A percentile compares a stretch with the other conserved stretches of the same genome.
Conservation (phyloP, 2,329 filamentous ascomycete genomes). For the Ascochyta koolunga region DNA sequence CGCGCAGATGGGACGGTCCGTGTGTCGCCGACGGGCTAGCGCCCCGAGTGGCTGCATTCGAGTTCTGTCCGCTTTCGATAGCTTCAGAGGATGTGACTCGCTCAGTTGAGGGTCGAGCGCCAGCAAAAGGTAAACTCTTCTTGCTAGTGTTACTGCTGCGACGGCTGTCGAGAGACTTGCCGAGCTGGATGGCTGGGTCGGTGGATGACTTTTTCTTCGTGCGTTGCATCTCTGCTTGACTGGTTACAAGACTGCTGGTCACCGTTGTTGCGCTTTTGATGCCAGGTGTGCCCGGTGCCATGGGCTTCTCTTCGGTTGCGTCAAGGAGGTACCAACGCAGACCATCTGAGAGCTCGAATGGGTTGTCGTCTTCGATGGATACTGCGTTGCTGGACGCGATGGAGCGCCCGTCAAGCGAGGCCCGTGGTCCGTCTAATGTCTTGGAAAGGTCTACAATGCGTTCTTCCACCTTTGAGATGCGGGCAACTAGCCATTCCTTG, state of each 20-base stretch:
- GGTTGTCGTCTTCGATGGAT: constrained; percentile 85
- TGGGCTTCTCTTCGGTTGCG: constrained; percentile 89
- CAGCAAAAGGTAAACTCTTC: constrained; percentile 64
- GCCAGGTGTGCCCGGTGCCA: constrained; percentile 85
- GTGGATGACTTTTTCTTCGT: constrained; percentile 52
- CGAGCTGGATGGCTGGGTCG: constrained; percentile 61
- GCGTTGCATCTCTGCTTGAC: constrained; percentile 68
- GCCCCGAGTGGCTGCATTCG: constrained; percentile 39
- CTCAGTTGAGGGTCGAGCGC: constrained; percentile 36
- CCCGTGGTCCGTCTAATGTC: constrained; percentile 63
- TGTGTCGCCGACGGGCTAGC: constrained; percentile 40
- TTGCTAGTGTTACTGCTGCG: constrained; percentile 87
- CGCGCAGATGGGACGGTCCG: constrained; percentile 42
- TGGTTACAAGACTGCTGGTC: constrained; percentile 84
- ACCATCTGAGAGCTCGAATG: constrained; percentile 94
- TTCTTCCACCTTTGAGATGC: constrained; percentile 89
- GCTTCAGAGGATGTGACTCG: constrained; percentile 30
- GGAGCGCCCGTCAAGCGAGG: constrained; percentile 53
- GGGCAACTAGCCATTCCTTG: constrained; percentile 94
- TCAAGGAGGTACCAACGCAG: constrained; percentile 96
- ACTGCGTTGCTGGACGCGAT: constrained; percentile 59
- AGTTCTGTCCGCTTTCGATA: constrained; percentile 33
- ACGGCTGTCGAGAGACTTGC: constrained; percentile 88
- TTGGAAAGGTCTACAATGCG: constrained; percentile 91
- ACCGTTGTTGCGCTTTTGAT: constrained; percentile 86